These are phyloP conservation scores for Acer negundo DNA, from an alignment of 345 rosid genomes.

Conservation along the genomic window DNA sequence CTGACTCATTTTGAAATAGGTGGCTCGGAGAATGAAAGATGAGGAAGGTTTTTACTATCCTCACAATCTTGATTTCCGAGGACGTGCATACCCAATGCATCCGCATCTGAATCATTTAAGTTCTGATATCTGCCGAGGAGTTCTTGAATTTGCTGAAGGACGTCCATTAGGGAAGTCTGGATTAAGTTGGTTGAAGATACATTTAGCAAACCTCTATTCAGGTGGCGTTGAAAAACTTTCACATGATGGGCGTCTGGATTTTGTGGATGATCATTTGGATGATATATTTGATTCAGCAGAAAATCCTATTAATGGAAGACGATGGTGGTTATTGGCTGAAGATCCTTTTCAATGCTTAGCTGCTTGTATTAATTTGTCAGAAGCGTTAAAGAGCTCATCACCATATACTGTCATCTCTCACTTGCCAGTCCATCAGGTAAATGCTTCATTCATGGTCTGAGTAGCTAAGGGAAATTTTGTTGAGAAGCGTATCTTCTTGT, in stretches of 20 bases:
- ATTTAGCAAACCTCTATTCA: constrained; percentile 80
- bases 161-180: constrained; percentile 88
- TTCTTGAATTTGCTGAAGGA: constrained; percentile 94
- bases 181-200: constrained; percentile 86
- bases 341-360: constrained; percentile 99
- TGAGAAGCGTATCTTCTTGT: neutral
- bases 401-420: constrained; percentile 71
- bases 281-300: constrained; percentile 94
- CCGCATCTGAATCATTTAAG: constrained; percentile 92
- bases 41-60: constrained; percentile 99
- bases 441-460: constrained; percentile 15
- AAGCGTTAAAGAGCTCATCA: constrained; percentile 83
- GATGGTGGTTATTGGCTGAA: constrained; percentile 97
- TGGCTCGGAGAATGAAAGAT: constrained; percentile 85
- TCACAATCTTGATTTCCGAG: constrained; percentile 97
- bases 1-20: constrained; percentile 49
- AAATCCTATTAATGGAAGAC: constrained; percentile 76
- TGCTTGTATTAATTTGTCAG: constrained; percentile 79
- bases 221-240: constrained; percentile 95
- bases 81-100: constrained; percentile 99
- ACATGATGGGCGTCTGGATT: constrained; percentile 80
- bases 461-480: constrained; percentile 7
- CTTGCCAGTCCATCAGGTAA: constrained; percentile 96
- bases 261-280: constrained; percentile 77
- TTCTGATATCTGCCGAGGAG: constrained; percentile 95